phyloP scores from a whole-genome alignment of 1,284 basidiomycete species.

The Acaromyces ingoldii region DNA sequence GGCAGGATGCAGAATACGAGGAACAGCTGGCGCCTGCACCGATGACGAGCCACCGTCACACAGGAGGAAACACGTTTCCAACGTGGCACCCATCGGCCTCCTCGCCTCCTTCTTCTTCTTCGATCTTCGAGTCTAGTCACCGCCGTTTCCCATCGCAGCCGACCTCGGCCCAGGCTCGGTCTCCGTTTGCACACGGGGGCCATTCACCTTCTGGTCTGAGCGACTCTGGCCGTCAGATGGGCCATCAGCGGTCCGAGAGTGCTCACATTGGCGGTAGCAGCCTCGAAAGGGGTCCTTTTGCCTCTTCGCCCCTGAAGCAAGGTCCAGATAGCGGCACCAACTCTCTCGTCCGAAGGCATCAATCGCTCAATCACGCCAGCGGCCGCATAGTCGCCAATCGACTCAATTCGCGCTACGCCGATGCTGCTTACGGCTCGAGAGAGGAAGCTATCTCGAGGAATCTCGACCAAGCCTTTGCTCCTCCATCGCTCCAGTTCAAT shows the following conservation, averaged over 20 bases:
- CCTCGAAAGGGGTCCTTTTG: conserved; percentile 14
- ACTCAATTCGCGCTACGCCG: not conserved
- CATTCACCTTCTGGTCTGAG: conserved; percentile 3
- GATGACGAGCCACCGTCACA: not conserved
- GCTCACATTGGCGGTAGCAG: conserved; percentile 8
- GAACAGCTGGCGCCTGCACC: not conserved
- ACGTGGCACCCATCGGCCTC: too few relatives aligned
- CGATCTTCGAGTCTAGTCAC: conserved; percentile 1
- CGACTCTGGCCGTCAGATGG: conserved; percentile 8
- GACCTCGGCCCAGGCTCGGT: conserved; percentile 13
- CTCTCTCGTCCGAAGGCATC: conserved; percentile 25
- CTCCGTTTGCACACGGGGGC: conserved; percentile 10
- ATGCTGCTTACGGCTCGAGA: not conserved
- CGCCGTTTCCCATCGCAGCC: conserved; percentile 11
- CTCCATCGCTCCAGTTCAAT: not conserved
- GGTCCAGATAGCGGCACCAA: not conserved
- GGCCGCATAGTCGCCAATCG: conserved; percentile 19
- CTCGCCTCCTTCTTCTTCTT: too few relatives aligned
- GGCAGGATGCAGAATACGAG: too few relatives aligned
- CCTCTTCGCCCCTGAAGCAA: conserved; percentile 13
- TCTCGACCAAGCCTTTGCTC: not conserved
- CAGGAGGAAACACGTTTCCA: not conserved
- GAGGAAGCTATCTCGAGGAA: conserved; percentile 12
- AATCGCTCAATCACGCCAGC: conserved; percentile 35
- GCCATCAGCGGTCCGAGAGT: conserved; percentile 13